Evolutionary conservation across 2,329 filamentous ascomycete species (phyloP).

Genomic region (Aureobasidium sp.): DNA sequence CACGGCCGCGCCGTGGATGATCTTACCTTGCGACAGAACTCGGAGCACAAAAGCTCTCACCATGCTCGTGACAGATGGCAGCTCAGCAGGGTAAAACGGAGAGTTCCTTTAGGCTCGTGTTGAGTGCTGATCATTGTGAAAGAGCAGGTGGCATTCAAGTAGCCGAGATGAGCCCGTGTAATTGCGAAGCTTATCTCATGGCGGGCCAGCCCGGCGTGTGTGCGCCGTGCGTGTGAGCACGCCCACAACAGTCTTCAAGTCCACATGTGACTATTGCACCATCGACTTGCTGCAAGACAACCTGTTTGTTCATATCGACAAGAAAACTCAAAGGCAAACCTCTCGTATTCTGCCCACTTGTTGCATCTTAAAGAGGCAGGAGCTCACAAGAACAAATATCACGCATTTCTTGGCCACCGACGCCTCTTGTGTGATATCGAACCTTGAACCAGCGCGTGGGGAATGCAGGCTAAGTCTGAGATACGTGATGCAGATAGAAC

Average conservation of each 20-base stretch:
- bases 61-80: conserved; percentile 1
- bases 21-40: neutral
- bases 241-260: too few species aligned
- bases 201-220: neutral
- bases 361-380: neutral
- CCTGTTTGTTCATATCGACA: neutral
- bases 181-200: conserved; percentile 6
- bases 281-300: neutral
- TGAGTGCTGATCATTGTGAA: neutral
- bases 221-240: neutral
- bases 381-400: neutral
- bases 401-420: neutral
- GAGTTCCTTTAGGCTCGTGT: neutral
- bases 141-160: neutral
- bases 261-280: neutral
- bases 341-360: neutral
- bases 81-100: neutral
- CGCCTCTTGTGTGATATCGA: neutral
- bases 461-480: neutral
- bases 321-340: neutral
- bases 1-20: neutral
- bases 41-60: neutral
- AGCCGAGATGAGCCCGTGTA: conserved; percentile 8
- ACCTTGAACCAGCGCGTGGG: neutral
- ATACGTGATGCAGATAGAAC: neutral